Conservation (phyloP, 805 yeast species). For the Candida methanosorbosa region DNA sequence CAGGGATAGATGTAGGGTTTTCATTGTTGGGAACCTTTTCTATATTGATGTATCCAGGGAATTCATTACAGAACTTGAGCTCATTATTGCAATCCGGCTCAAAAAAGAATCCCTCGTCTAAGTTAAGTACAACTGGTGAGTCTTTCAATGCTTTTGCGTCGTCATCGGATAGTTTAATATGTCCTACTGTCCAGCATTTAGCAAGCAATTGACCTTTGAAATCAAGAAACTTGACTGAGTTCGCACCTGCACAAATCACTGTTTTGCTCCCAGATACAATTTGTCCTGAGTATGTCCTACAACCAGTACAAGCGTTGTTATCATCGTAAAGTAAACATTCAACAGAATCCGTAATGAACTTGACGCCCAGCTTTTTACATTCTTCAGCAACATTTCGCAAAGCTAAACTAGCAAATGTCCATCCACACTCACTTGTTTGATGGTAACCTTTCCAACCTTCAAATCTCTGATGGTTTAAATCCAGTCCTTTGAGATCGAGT, state of each 20-base stretch:
- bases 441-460: slow-evolving; percentile 24
- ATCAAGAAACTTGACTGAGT: slow-evolving; percentile 25
- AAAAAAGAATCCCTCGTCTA: slow-evolving; percentile 32
- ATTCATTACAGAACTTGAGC: slow-evolving; percentile 31
- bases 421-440: slow-evolving; percentile 26
- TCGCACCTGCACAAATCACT: slow-evolving; percentile 32
- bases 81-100: slow-evolving; percentile 29
- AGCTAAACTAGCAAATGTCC: slow-evolving; percentile 28
- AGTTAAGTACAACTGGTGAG: slow-evolving; percentile 28
- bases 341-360: slow-evolving; percentile 18
- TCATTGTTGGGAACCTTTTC: background rate
- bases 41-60: slow-evolving; percentile 27
- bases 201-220: slow-evolving; percentile 28
- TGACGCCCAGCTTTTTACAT: slow-evolving; percentile 23
- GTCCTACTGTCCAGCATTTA: slow-evolving; percentile 34
- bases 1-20: slow-evolving; percentile 19
- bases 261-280: slow-evolving; percentile 16
- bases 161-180: slow-evolving; percentile 24
- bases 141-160: slow-evolving; percentile 23
- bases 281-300: slow-evolving; percentile 19
- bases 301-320: slow-evolving; percentile 16
- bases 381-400: slow-evolving; percentile 20
- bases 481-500: background rate
- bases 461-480: slow-evolving; percentile 6
- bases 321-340: slow-evolving; percentile 11